A percentile compares a stretch with the other conserved stretches of the same genome.
Conservation (phyloP, 768 basidiomycete species). For the Collybia sp. region DNA sequence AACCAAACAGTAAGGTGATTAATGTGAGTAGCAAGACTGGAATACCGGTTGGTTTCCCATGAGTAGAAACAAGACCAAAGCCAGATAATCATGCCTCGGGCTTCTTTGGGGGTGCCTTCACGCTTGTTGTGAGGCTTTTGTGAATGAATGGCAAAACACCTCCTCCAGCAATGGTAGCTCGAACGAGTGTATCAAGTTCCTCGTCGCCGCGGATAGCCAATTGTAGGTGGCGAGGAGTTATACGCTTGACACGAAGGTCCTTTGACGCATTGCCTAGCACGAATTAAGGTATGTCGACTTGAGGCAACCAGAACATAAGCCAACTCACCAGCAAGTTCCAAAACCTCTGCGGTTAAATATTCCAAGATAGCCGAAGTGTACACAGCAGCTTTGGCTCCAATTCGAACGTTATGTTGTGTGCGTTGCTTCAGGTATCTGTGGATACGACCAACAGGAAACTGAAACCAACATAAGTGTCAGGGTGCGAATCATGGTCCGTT, state of each 20-base stretch:
- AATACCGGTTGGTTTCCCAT: not conserved
- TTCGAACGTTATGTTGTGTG: slow-evolving; percentile 90
- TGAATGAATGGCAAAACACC: slow-evolving; percentile 88
- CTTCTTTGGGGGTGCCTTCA: slow-evolving; percentile 44
- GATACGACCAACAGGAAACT: slow-evolving; percentile 98
- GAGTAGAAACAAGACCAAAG: not conserved
- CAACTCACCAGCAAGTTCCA: slow-evolving; percentile 86
- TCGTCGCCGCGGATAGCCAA: slow-evolving; percentile 96
- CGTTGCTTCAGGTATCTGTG: slow-evolving; percentile 92
- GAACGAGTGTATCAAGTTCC: slow-evolving; percentile 92
- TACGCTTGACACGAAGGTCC: slow-evolving; percentile 95
- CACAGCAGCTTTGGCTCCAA: slow-evolving; percentile 97
- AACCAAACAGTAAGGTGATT: too few species aligned
- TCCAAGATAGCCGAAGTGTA: slow-evolving; percentile 96
- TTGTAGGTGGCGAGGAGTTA: slow-evolving; percentile 93
- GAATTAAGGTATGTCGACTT: not conserved
- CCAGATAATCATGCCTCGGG: slow-evolving; percentile 19
- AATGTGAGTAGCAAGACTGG: not conserved
- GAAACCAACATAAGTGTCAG: not conserved
- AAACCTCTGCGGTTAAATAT: slow-evolving; percentile 93
- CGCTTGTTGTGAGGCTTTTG: slow-evolving; percentile 64
- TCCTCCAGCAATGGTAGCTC: slow-evolving; percentile 90
- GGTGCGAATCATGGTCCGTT: too few species aligned
- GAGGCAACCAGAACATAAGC: not conserved
- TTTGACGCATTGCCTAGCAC: slow-evolving; percentile 88